A percentile compares a stretch with the other conserved stretches of the same genome.
phyloP scores from a whole-genome alignment of 495 filamentous ascomycete species.

The Penicillium paxilli region DNA sequence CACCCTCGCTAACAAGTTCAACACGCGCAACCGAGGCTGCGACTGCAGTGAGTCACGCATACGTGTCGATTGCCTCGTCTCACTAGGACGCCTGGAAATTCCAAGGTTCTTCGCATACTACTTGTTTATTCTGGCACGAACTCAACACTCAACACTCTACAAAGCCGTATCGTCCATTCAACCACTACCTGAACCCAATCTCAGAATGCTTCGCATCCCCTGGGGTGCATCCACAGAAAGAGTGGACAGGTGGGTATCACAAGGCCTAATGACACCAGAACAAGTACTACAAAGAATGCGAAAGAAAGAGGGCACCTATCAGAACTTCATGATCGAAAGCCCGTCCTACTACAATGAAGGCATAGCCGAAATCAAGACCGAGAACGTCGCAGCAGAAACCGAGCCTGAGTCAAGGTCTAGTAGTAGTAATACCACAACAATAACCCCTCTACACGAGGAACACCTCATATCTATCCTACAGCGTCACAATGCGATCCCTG shows the following conservation, averaged over 20 bases:
- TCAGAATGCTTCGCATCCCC: too few species aligned
- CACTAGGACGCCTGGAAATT: too few species aligned
- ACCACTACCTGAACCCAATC: too few species aligned
- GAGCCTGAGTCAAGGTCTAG: not conserved
- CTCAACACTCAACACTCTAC: too few species aligned
- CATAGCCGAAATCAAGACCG: not conserved
- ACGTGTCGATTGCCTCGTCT: too few species aligned
- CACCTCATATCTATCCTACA: not conserved
- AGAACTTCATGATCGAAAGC: not conserved
- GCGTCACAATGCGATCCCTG: not conserved
- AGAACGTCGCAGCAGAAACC: not conserved
- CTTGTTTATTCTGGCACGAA: too few species aligned
- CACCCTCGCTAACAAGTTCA: too few species aligned
- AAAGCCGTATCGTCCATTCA: too few species aligned
- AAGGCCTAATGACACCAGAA: not conserved
- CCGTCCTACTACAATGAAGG: not conserved
- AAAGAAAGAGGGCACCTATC: not conserved
- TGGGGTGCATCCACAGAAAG: not conserved
- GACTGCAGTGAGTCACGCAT: too few species aligned
- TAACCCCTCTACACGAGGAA: not conserved
- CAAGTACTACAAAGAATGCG: not conserved
- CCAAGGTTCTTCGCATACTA: too few species aligned
- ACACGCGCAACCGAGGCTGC: too few species aligned
- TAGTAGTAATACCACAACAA: too few species aligned
- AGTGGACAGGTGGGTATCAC: not conserved